These are phyloP conservation scores for Leishmania lainsoni DNA, from an alignment of 208 protist genomes.

Conservation along the genomic window DNA sequence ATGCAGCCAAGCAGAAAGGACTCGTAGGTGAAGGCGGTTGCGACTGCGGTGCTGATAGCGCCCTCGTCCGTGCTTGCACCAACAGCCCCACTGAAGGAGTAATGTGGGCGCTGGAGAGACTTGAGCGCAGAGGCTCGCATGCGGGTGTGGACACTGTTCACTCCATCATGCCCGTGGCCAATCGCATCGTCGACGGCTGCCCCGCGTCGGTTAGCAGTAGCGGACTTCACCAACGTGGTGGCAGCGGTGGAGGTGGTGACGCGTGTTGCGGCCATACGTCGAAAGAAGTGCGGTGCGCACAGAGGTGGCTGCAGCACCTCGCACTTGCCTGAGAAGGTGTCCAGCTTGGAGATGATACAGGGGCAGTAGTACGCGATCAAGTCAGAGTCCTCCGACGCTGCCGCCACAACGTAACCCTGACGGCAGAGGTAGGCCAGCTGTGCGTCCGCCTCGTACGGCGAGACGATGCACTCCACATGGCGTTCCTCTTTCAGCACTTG, in stretches of 20 bases:
- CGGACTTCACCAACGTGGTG: not conserved
- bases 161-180: not conserved
- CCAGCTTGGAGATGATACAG: conserved; percentile 77
- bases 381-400: conserved; percentile 99
- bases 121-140: conserved; percentile 14
- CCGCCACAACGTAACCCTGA: conserved; percentile 89
- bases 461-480: conserved; percentile 93
- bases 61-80: not conserved
- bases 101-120: not conserved
- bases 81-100: not conserved
- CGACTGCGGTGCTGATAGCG: not conserved
- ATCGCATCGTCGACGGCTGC: not conserved
- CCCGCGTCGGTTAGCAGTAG: not conserved
- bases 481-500: conserved; percentile 63
- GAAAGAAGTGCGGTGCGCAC: conserved; percentile 47
- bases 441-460: conserved; percentile 99
- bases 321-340: conserved; percentile 51
- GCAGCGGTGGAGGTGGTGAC: conserved; percentile 2
- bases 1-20: conserved; percentile 95
- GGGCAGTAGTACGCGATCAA: conserved; percentile 96
- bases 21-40: conserved; percentile 59
- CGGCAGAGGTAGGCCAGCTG: conserved; percentile 96
- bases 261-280: conserved; percentile 14
- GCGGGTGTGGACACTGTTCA: conserved; percentile 5
- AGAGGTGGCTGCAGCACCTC: conserved; percentile 47